phyloP scores from a whole-genome alignment of 495 filamentous ascomycete species.

The Penicillium ucsense region DNA sequence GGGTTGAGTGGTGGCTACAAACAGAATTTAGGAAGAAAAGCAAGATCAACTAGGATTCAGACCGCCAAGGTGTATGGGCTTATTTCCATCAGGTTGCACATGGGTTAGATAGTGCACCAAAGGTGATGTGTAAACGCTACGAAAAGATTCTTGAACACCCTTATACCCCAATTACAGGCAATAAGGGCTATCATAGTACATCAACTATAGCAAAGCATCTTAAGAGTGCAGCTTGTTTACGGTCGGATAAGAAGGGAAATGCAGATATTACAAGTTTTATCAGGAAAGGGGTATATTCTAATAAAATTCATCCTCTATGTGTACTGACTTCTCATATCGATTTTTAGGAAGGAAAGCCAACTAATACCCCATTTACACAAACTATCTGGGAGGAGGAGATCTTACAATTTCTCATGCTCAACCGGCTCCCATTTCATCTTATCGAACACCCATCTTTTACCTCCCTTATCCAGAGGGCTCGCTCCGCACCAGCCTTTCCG shows the following conservation, averaged over 20 bases:
- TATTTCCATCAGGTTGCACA: conserved; percentile 2
- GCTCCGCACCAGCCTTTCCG: neutral
- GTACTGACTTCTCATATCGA: neutral
- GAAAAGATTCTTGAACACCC: too few relatives aligned
- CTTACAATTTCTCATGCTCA: neutral
- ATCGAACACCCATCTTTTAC: neutral
- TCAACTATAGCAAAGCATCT: too few relatives aligned
- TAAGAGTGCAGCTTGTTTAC: too few relatives aligned
- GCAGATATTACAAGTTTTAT: too few relatives aligned
- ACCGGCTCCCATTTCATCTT: conserved; percentile 1
- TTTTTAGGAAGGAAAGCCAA: neutral
- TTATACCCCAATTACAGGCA: too few relatives aligned
- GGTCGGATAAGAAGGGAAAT: too few relatives aligned
- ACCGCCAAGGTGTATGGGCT: neutral
- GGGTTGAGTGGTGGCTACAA: conserved; percentile 5
- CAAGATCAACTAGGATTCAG: too few relatives aligned
- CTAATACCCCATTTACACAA: neutral
- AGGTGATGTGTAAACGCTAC: too few relatives aligned
- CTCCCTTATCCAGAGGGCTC: neutral
- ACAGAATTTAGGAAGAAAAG: too few relatives aligned
- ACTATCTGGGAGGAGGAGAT: neutral
- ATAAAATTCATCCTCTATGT: neutral
- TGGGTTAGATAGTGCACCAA: too few relatives aligned
- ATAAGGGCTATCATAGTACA: too few relatives aligned
- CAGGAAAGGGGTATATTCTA: too few relatives aligned